Base-by-base conservation (phyloP, 1,139 yeast genomes). In the Wickerhamomyces sp. region DNA sequence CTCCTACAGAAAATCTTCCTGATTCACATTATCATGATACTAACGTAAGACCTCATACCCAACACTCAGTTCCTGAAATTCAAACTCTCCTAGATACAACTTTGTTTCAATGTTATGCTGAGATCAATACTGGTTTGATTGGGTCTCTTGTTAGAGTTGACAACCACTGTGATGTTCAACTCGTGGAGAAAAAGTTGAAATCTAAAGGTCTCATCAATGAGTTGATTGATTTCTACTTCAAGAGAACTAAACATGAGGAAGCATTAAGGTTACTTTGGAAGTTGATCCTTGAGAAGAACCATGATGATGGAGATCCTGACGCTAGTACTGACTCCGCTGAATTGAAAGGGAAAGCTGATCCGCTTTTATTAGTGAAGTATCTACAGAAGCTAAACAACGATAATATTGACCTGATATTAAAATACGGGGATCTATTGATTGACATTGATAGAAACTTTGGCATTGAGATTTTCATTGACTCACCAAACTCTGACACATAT, bases 81-180 rank as follows among this genome's bases (percentile, higher is more conserved):
- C 77, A 85, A 1, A 64, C 64, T 11, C 65, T 81, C 2, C 78
- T 93, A 6, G 99, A 93, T 58, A 87, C 96, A 0, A 75, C 90
- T 0, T 69, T 93, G 31, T 88, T 93, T 57, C 71, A 79, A 44
- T 80, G 95, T 50, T 93, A 93, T 60, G 71, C 81, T 53, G 64
- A 79, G 29, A 76, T 78, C 35, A 79, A 79, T 47, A 88, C 90
- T 0, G 76, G 84, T 55, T 71, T 93, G 59, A 74, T 93, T 15
- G 96, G 95, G 0, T 94, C 98, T 0, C 74, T 93, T 33, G 72
- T 93, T 8, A 71, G 98, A 44, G 73, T 90, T 2, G 77, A 79
- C 37, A 93, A 91, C 60, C 71, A 72, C 50, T 89, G 97, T 67
- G 84, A 84, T 57, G 74, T 84, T 2, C 68, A 68, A 1, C 73